Evolutionary conservation across 495 filamentous ascomycete genomes (phyloP).

Genomic region (Hypoxylon lenormandii): DNA sequence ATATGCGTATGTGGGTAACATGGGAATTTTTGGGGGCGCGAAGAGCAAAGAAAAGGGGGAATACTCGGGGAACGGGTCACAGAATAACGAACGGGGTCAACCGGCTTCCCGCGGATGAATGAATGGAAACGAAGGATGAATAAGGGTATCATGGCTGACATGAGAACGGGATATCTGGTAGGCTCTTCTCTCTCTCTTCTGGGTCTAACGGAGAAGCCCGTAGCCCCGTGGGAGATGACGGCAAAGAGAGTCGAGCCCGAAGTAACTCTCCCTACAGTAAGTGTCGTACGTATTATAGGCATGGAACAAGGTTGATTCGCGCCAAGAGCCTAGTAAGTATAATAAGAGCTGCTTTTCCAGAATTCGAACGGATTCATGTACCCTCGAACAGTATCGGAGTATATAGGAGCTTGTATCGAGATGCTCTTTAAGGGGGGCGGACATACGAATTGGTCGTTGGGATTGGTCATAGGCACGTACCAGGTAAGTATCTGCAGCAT

Average conservation of each 20-base stretch:
- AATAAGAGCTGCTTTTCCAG: conserved; percentile 24
- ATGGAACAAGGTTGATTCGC: conserved; percentile 37
- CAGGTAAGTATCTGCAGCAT: conserved; percentile 16
- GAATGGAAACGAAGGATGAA: conserved; percentile 33
- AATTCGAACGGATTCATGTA: conserved; percentile 6
- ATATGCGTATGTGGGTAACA: conserved; percentile 16
- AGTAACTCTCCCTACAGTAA: conserved; percentile 26
- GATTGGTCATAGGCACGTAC: conserved; percentile 31
- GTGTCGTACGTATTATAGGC: conserved; percentile 19
- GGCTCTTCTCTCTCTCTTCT: conserved; percentile 11
- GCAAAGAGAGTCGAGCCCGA: conserved; percentile 12
- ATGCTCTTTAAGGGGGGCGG: conserved; percentile 21
- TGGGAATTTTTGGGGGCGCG: conserved; percentile 11
- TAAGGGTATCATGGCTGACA: conserved; percentile 40
- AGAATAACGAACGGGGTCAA: conserved; percentile 27
- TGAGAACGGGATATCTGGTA: conserved; percentile 28
- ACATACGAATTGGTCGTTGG: conserved; percentile 23
- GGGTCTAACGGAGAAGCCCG: conserved; percentile 42
- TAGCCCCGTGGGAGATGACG: conserved; percentile 31
- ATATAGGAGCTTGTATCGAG: conserved; percentile 25
- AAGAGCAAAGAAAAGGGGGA: conserved; percentile 14
- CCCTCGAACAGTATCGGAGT: conserved; percentile 7
- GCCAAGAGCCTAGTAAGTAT: conserved; percentile 36
- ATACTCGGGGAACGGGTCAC: conserved; percentile 36
- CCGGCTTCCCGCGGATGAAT: conserved; percentile 40